phyloP scores from a whole-genome alignment of 257 asterid genomes.

The Ophiorrhiza pumila region DNA sequence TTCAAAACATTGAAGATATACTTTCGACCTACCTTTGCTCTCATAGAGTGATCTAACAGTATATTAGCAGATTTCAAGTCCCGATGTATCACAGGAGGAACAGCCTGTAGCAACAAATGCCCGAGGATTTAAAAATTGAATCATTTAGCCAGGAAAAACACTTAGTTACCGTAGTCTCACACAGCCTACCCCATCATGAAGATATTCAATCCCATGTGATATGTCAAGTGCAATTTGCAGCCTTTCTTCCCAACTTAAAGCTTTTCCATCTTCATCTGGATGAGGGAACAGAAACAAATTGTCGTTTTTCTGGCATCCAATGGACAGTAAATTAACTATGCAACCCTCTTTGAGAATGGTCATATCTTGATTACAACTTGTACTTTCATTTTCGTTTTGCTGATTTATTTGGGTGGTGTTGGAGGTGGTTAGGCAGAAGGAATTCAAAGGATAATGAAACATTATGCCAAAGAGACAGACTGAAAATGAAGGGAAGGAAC shows the following conservation, averaged over 20 bases:
- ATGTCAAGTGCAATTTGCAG: constrained; percentile 86
- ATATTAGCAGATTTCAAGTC: constrained; percentile 89
- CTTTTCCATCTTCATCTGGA: constrained; percentile 56
- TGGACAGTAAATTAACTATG: neutral
- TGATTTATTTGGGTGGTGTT: neutral
- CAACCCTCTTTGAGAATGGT: neutral
- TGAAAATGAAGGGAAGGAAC: neutral
- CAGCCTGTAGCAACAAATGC: constrained; percentile 61
- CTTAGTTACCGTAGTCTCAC: constrained; percentile 3
- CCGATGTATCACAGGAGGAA: constrained; percentile 90
- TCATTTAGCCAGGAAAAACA: constrained; percentile 7
- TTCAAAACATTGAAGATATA: neutral
- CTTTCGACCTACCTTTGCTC: constrained; percentile 74
- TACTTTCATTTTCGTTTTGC: neutral
- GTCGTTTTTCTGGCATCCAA: constrained; percentile 11
- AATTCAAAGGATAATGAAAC: neutral
- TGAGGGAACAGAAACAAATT: constrained; percentile 10
- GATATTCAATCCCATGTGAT: constrained; percentile 94
- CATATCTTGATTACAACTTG: neutral
- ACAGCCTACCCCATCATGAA: constrained; percentile 89
- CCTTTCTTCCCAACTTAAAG: constrained; percentile 86
- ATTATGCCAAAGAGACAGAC: neutral
- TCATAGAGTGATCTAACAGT: constrained; percentile 69
- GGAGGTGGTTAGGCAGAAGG: neutral
- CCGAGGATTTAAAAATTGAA: constrained; percentile 15